phyloP scores from a whole-genome alignment of 495 filamentous ascomycete genomes.

The Penicillium angulare region DNA sequence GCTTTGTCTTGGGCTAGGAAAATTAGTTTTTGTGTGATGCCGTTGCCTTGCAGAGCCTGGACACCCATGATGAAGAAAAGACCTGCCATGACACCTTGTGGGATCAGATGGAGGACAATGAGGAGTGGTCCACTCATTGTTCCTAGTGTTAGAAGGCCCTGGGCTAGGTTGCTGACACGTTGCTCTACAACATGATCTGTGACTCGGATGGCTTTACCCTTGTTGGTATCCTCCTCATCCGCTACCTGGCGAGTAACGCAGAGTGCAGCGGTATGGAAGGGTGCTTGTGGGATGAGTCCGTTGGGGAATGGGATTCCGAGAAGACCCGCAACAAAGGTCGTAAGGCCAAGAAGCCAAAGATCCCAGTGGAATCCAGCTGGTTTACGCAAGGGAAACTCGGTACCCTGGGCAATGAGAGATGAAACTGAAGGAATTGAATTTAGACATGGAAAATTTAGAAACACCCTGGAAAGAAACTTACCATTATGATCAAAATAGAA shows the following conservation, averaged over 20 bases:
- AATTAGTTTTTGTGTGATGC: slow-evolving; percentile 77
- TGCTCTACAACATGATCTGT: slow-evolving; percentile 85
- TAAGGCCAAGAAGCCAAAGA: slow-evolving; percentile 85
- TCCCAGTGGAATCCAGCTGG: slow-evolving; percentile 98
- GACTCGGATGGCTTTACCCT: slow-evolving; percentile 60
- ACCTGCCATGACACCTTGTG: slow-evolving; percentile 82
- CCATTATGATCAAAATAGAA: slow-evolving; percentile 95
- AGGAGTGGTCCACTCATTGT: slow-evolving; percentile 88
- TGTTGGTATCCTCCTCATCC: slow-evolving; percentile 56
- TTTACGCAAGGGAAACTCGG: slow-evolving; percentile 86
- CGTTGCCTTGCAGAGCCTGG: slow-evolving; percentile 76
- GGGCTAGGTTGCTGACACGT: slow-evolving; percentile 79
- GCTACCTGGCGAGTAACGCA: slow-evolving; percentile 68
- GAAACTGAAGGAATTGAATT: slow-evolving; percentile 60
- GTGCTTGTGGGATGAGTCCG: slow-evolving; percentile 89
- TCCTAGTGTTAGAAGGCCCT: slow-evolving; percentile 79
- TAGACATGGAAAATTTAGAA: background rate
- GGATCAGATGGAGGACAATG: slow-evolving; percentile 78
- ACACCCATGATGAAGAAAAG: slow-evolving; percentile 95
- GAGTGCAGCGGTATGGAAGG: slow-evolving; percentile 85
- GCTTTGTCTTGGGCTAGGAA: slow-evolving; percentile 68
- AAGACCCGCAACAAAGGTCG: slow-evolving; percentile 79
- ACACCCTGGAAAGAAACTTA: slow-evolving; percentile 34
- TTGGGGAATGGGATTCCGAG: slow-evolving; percentile 90
- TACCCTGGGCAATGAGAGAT: slow-evolving; percentile 87